Conservation (phyloP, 495 filamentous ascomycete species). For the Penicillium paradoxum region DNA sequence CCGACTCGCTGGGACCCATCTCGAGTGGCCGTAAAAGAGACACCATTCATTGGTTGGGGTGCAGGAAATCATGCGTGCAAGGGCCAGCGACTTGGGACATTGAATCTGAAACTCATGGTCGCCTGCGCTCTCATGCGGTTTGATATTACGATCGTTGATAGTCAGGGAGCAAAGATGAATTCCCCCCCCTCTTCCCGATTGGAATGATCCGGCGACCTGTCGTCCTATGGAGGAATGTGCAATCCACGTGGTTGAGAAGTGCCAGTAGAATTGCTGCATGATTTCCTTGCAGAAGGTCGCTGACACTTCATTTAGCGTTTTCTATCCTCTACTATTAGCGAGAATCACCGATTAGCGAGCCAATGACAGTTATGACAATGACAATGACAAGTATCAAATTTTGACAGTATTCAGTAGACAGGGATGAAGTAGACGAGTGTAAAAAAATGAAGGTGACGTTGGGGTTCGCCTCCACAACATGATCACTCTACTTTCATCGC, state of each 20-base stretch:
- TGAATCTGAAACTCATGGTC: slow-evolving; percentile 8
- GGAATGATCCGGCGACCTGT: slow-evolving; percentile 7
- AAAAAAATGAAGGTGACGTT: too few relatives aligned
- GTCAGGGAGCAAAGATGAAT: not conserved
- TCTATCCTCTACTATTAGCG: too few relatives aligned
- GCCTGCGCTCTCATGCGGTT: not conserved
- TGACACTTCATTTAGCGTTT: too few relatives aligned
- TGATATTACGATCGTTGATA: slow-evolving; percentile 1
- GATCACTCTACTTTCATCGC: too few relatives aligned
- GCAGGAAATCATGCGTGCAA: slow-evolving; percentile 6
- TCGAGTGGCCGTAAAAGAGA: not conserved
- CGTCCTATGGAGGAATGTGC: slow-evolving; percentile 1
- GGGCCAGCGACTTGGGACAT: slow-evolving; percentile 7
- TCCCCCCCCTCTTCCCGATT: slow-evolving; percentile 1
- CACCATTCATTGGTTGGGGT: slow-evolving; percentile 7
- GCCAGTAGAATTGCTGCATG: not conserved
- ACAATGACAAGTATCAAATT: too few relatives aligned
- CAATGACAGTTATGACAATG: too few relatives aligned
- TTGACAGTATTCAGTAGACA: too few relatives aligned
- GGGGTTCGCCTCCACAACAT: too few relatives aligned
- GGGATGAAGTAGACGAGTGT: too few relatives aligned
- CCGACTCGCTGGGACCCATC: slow-evolving; percentile 6
- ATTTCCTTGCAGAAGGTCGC: too few relatives aligned
- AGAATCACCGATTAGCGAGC: too few relatives aligned
- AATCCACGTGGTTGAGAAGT: not conserved